phyloP scores from a whole-genome alignment of 805 yeast species.

The Candida michaelii region DNA sequence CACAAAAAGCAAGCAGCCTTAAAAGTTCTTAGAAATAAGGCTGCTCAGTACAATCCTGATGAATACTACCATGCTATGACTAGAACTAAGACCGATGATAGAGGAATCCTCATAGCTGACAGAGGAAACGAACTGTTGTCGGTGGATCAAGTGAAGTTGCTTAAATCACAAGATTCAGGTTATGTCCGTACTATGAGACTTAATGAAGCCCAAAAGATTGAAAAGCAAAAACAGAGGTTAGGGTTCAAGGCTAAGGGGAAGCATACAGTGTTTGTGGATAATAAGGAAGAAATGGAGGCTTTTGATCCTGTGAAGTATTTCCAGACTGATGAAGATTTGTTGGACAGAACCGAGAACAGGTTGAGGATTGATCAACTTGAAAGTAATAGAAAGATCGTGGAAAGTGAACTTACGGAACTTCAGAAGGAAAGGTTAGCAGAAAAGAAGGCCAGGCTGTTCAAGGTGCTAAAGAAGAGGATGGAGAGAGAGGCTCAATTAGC shows the following conservation, averaged over 20 bases:
- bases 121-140: constrained; percentile 62
- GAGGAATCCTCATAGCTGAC: constrained; percentile 67
- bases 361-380: constrained; percentile 60
- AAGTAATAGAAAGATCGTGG: constrained; percentile 30
- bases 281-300: constrained; percentile 49
- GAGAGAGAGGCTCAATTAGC: constrained; percentile 69
- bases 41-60: constrained; percentile 79
- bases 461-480: constrained; percentile 60
- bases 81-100: constrained; percentile 59
- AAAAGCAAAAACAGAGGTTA: constrained; percentile 50
- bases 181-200: constrained; percentile 77
- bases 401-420: constrained; percentile 24
- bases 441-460: constrained; percentile 61
- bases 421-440: constrained; percentile 39
- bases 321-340: constrained; percentile 64
- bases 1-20: constrained; percentile 63
- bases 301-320: constrained; percentile 69
- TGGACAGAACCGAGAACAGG: constrained; percentile 70
- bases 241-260: constrained; percentile 60
- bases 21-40: constrained; percentile 72
- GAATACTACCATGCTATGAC: constrained; percentile 97
- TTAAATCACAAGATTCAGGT: constrained; percentile 89
- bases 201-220: constrained; percentile 65
- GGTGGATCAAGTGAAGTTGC: constrained; percentile 73
- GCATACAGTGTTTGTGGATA: constrained; percentile 85